phyloP scores from a whole-genome alignment of 371 early-diverging fungal species.

The Chytridium lagenaria region DNA sequence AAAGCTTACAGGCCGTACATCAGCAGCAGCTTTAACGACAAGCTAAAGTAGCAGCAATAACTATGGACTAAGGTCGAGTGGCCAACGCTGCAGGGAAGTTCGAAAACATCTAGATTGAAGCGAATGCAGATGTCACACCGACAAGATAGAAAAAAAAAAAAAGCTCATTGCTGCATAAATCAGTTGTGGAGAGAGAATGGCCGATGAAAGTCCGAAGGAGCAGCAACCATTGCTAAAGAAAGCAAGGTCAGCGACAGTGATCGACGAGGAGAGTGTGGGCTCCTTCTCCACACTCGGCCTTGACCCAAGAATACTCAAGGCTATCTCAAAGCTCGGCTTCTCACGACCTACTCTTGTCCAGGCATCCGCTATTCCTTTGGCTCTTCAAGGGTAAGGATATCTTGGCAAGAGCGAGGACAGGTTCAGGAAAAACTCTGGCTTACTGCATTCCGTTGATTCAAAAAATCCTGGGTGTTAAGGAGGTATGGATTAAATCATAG shows the following conservation, averaged over 20 bases:
- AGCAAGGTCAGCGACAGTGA: background rate
- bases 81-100: too few relatives aligned
- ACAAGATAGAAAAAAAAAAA: too few relatives aligned
- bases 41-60: too few relatives aligned
- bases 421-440: conserved; percentile 98
- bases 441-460: conserved; percentile 95
- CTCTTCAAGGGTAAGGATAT: conserved; percentile 95
- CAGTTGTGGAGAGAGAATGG: too few relatives aligned
- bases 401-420: conserved; percentile 96
- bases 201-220: too few relatives aligned
- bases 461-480: conserved; percentile 77
- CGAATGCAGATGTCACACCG: too few relatives aligned
- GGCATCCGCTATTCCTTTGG: conserved; percentile 91
- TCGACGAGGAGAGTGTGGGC: background rate
- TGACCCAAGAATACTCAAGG: conserved; percentile 86
- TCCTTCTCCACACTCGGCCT: conserved; percentile 64
- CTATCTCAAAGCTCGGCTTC: conserved; percentile 80
- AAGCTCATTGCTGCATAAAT: too few relatives aligned
- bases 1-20: too few relatives aligned
- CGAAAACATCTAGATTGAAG: too few relatives aligned
- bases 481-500: conserved; percentile 25
- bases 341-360: conserved; percentile 94
- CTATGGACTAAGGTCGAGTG: too few relatives aligned
- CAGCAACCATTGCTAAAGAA: too few relatives aligned
- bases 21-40: too few relatives aligned